Base-by-base conservation (phyloP, 2,329 filamentous ascomycete genomes). In the Epichloe sp. region DNA sequence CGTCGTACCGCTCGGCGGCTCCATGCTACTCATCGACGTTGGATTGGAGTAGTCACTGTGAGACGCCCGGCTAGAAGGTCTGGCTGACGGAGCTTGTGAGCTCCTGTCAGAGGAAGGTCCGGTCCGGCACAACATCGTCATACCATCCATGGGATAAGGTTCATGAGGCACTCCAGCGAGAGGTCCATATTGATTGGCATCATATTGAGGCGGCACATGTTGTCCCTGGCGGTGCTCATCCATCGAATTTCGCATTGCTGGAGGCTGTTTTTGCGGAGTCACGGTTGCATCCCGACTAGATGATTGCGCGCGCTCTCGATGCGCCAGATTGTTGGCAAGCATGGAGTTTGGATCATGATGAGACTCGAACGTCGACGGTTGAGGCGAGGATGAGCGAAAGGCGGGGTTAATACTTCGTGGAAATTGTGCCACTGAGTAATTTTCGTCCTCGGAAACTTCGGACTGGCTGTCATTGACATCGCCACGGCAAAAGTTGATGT, bases 401-500 rank as follows among this genome's bases (percentile, higher is more conserved):
- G 89, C 87, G 17, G 94, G 91, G 62, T 98, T 98, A 69, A 96
- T 95, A 50, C 86, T 90, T 53, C 93, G 79, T 54, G 90, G 88
- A 61, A 97, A 98, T 63, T 98, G 91, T 4, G 94, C 94, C 12
- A 98, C 88, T 0, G 89, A 95, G 64, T 95, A 98, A 59, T 78
- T 82, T 4, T 90, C 88, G 56, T 95, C 90, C 21, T 95, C 89
- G 0, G 87, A 91, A 11, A 78, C 74, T 55, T 93, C 88, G 1
- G 91, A 96, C 58, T 82, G 81, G 38, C 80, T 82, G 59, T 98
- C 93, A 50, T 83, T 76, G 44, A 84, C 70, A 64, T 95, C 90
- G 15, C 91, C 93, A 11, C 93, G 85, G 65, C 88, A 94, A 67
- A 97, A 98, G 72, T 98, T 96, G 79, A 98, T 96, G 67, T 96